phyloP scores from a whole-genome alignment of 176 grass and related monocot genomes.

The Chrysopogon serrulatus region DNA sequence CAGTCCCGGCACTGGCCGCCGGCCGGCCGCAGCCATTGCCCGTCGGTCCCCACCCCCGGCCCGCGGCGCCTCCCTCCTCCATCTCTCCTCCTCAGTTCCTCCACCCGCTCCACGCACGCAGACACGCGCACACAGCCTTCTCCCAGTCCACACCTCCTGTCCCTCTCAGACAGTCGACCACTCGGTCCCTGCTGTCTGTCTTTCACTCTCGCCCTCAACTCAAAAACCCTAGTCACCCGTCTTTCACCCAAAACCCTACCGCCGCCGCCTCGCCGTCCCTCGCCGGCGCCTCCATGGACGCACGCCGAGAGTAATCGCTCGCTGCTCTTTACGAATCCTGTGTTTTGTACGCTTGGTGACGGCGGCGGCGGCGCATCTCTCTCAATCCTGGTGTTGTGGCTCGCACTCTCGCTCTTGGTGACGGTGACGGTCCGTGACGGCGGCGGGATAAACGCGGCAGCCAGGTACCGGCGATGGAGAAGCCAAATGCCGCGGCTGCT shows the following conservation, averaged over 20 bases:
- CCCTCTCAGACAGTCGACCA: neutral
- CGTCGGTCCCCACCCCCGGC: neutral
- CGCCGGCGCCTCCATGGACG: constrained; percentile 22
- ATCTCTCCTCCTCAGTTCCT: neutral
- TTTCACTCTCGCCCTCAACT: neutral
- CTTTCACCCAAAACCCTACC: constrained; percentile 23
- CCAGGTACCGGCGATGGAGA: constrained; percentile 29
- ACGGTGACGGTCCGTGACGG: too few species aligned
- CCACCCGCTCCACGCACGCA: constrained; percentile 39
- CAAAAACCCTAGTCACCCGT: constrained; percentile 53
- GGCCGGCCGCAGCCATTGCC: neutral
- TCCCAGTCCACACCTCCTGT: neutral
- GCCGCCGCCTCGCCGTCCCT: neutral
- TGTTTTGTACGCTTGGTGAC: neutral
- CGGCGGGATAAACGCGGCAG: neutral
- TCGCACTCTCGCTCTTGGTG: too few species aligned
- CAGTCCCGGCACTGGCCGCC: neutral
- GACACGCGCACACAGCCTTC: neutral
- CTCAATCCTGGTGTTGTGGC: too few species aligned
- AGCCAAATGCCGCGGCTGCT: constrained; percentile 14
- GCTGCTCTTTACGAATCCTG: neutral
- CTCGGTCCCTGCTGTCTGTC: neutral
- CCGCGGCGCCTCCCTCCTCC: neutral
- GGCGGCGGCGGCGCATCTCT: too few species aligned
- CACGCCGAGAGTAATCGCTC: neutral